These are phyloP conservation scores for Candida rishiriensis DNA, from an alignment of 805 yeast species.

Conservation along the genomic window DNA sequence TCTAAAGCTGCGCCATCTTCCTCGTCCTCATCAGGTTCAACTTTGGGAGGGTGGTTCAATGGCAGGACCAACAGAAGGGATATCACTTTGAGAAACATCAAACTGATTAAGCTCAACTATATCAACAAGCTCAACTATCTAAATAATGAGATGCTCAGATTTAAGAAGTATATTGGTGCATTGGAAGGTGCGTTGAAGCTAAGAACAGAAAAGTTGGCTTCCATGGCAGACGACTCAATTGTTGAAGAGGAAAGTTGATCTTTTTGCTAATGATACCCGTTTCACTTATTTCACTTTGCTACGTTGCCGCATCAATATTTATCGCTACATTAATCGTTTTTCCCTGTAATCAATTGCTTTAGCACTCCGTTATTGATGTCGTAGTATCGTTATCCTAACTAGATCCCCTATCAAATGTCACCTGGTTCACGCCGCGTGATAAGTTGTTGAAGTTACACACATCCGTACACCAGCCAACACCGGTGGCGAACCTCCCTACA, in stretches of 20 bases:
- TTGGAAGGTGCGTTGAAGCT: conserved; percentile 45
- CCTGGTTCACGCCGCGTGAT: no score
- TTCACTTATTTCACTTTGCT: background rate
- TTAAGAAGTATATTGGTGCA: conserved; percentile 40
- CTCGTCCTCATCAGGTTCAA: background rate
- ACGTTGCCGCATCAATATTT: no score
- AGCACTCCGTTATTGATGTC: no score
- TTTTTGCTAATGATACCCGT: background rate
- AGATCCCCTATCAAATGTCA: no score
- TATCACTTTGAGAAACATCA: conserved; percentile 28
- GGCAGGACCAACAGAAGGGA: conserved; percentile 10
- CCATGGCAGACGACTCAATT: background rate
- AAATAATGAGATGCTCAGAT: conserved; percentile 40
- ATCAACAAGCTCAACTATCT: conserved; percentile 38
- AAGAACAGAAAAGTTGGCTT: conserved; percentile 31
- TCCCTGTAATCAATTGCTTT: no score
- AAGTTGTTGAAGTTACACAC: background rate
- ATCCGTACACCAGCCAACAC: no score
- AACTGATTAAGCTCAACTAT: conserved; percentile 35
- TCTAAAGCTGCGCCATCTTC: background rate
- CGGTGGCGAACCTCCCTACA: no score
- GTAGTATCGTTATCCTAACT: no score
- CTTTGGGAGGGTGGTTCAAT: conserved; percentile 13
- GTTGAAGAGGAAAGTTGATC: conserved; percentile 3
- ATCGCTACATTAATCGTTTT: no score